These are phyloP conservation scores for Phytophthora foliorum DNA, from an alignment of 352 stramenopile species.

Conservation along the genomic window DNA sequence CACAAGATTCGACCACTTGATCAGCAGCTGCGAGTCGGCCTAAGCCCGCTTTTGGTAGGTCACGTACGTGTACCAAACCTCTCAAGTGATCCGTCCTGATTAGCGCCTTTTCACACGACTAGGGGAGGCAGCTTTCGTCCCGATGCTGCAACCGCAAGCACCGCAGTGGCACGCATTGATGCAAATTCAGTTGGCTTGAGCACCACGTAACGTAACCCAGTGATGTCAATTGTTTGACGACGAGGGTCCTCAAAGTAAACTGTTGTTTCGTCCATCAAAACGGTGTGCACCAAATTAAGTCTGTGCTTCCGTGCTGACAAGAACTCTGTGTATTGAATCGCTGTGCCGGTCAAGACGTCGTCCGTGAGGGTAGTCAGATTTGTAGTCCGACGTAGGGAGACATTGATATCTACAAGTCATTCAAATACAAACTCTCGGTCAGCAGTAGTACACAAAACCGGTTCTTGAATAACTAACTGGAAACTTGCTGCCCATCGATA, in stretches of 20 bases:
- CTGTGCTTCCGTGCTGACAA: neutral
- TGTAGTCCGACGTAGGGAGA: neutral
- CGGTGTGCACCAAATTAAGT: neutral
- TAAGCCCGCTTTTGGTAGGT: neutral
- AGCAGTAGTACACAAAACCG: too few species aligned
- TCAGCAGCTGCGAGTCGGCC: constrained; percentile 5
- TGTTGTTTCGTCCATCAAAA: constrained; percentile 10
- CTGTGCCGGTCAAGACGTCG: neutral
- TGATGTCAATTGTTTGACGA: neutral
- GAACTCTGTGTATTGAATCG: neutral
- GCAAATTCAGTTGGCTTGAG: constrained; percentile 10
- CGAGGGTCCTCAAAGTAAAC: neutral
- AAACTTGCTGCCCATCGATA: too few species aligned
- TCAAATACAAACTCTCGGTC: too few species aligned
- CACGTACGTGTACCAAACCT: neutral
- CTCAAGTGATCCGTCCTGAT: neutral
- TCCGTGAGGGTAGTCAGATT: neutral
- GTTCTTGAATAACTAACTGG: too few species aligned
- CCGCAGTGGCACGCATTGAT: neutral
- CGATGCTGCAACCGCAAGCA: neutral
- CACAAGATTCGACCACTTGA: constrained; percentile 6
- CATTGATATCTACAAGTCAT: neutral
- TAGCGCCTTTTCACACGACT: constrained; percentile 3
- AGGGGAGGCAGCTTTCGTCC: constrained; percentile 1
- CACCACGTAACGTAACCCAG: neutral